Evolutionary conservation across 345 rosid genomes (phyloP).

Genomic region (Murraya koenigii): DNA sequence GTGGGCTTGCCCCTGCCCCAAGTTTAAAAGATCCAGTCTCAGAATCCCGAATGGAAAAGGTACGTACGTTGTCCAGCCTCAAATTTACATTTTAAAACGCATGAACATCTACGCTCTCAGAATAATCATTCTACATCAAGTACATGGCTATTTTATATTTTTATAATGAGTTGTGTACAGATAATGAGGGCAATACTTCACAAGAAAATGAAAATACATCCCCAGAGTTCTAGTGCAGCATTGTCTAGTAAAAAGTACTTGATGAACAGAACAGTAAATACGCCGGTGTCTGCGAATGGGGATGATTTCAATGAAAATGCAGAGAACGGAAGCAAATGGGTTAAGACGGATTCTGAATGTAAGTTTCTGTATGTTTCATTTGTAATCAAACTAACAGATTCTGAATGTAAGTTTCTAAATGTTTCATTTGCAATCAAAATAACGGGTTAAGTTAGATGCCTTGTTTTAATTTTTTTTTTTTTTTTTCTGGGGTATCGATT

Average conservation of each 20-base stretch:
- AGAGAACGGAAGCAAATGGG: constrained; percentile 63
- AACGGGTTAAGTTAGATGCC: constrained; percentile 37
- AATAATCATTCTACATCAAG: too few species aligned
- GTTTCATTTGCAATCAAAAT: not conserved
- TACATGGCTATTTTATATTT: not conserved
- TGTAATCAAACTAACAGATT: constrained; percentile 41
- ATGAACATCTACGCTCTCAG: not conserved
- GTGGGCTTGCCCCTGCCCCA: constrained; percentile 53
- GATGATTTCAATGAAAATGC: constrained; percentile 34
- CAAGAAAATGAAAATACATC: constrained; percentile 79
- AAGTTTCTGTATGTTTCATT: constrained; percentile 20
- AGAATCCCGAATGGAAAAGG: constrained; percentile 70
- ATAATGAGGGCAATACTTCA: constrained; percentile 58
- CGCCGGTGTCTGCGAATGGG: constrained; percentile 17
- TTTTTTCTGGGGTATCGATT: not conserved
- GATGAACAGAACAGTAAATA: constrained; percentile 26
- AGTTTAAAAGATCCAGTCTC: constrained; percentile 51
- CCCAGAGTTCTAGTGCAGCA: constrained; percentile 42
- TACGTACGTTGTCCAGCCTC: constrained; percentile 5
- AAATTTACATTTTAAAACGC: too few species aligned
- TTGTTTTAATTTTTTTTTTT: not conserved
- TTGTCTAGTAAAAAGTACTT: constrained; percentile 35
- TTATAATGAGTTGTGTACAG: constrained; percentile 23
- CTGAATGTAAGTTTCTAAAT: constrained; percentile 57
- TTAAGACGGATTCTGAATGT: constrained; percentile 87